Percentiles rank a stretch among this genome's conserved stretches.
phyloP scores from a whole-genome alignment of 345 rosid species.

The Moricandia arvensis region DNA sequence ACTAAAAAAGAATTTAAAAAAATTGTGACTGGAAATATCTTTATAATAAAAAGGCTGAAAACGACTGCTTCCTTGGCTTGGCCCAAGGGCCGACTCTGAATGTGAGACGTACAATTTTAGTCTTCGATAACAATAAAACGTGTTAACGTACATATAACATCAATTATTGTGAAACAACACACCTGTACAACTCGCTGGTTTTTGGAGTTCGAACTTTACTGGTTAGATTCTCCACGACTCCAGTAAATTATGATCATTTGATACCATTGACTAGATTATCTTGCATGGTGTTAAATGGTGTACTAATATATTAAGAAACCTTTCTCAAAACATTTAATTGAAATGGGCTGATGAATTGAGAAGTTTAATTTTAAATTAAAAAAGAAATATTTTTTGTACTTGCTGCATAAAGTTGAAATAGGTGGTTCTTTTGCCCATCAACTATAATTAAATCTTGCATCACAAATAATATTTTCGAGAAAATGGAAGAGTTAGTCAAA shows the following conservation, averaged over 20 bases:
- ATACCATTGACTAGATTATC: not conserved
- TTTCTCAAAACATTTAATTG: not conserved
- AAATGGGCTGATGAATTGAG: not conserved
- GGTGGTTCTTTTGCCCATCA: slow-evolving; percentile 28
- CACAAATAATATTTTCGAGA: not conserved
- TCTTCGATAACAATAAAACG: not conserved
- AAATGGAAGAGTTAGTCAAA: not conserved
- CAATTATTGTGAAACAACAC: not conserved
- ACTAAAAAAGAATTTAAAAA: too few relatives aligned
- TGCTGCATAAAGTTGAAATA: slow-evolving; percentile 22
- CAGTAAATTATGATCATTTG: not conserved
- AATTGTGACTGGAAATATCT: too few relatives aligned
- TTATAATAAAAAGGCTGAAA: too few relatives aligned
- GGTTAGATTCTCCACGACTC: slow-evolving; percentile 21
- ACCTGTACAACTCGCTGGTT: slow-evolving; percentile 7
- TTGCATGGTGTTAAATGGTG: not conserved
- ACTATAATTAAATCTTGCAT: not conserved
- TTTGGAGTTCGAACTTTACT: not conserved
- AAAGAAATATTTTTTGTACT: not conserved
- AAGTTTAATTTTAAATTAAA: not conserved
- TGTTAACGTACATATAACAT: not conserved
- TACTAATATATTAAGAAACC: not conserved
- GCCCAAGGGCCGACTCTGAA: too few relatives aligned
- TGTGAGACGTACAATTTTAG: not conserved
- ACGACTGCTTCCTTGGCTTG: too few relatives aligned